Evolutionary conservation across 257 asterid genomes (phyloP), one percentile per base, ranked within the genome.

Genomic region (Schizonepeta tenuifolia): DNA sequence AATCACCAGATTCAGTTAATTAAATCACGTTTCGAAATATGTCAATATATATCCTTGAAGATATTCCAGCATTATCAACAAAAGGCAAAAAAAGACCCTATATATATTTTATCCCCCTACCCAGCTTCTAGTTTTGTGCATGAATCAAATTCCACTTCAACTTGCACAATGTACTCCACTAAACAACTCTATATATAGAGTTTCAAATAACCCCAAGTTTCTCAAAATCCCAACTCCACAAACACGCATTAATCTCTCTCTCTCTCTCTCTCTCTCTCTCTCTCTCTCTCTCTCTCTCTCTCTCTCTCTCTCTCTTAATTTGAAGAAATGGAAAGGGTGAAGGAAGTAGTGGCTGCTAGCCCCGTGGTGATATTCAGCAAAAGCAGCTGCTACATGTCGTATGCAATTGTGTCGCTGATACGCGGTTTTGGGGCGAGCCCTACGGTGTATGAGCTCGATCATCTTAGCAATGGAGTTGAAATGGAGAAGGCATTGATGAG

Each of bases 311-410:
- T 7, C 41, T 1, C 33, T 2, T 14, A 15, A 6, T 4, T 15
- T 15, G 53, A 46, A 46, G 10, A 17, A 12, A 58, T 88, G 96
- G 90, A 85, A 1, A 57, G 12, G 18, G 72, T 85, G 78, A 80
- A 18, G 86, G 68, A 64, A 44, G 31, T 90, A 46, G 96, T 81
- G 20, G 56, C 80, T 0, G 80, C 65, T 26, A 79, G 70, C n/a
- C 77, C 96, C 2, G 87, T 85, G 62, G 96, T 90, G 69, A 78
- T 90, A 7, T 86, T 88, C 83, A 88, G 83, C 78, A 88, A 86
- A 73, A 83, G 74, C 36, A 72, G 14, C 44, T 90, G 91, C 62
- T 81, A 90, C 90, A 85, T 88, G 54, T 86, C 88, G 1, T 81
- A 90, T 51, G 64, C 84, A 12, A 85, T 90, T 2, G 31, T 74